phyloP scores from a whole-genome alignment of 148 eudicot genomes.

The Rheum nobile region DNA sequence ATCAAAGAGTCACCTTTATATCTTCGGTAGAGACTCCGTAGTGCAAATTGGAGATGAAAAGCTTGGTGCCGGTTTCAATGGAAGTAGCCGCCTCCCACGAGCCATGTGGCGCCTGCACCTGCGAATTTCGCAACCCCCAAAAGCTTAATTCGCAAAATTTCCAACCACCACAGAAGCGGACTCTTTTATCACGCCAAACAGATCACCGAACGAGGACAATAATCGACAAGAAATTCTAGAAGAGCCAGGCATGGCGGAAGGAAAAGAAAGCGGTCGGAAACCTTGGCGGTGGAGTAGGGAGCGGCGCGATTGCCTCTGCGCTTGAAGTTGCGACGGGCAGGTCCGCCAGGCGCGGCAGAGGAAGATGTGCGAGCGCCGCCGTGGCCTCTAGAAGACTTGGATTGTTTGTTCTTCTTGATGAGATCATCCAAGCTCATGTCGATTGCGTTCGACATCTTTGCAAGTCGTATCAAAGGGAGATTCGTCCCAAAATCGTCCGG shows the following conservation, averaged over 20 bases:
- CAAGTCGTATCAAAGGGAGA: neutral
- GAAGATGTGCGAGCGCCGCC: slow-evolving; percentile 18
- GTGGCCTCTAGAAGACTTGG: slow-evolving; percentile 34
- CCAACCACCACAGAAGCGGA: neutral
- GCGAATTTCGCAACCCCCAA: neutral
- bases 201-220: neutral
- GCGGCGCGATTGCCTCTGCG: slow-evolving; percentile 48
- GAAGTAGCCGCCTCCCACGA: slow-evolving; percentile 30
- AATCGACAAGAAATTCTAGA: neutral
- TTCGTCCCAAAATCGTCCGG: too few species aligned
- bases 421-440: slow-evolving; percentile 90
- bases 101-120: slow-evolving; percentile 46
- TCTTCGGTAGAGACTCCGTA: slow-evolving; percentile 90
- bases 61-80: slow-evolving; percentile 83
- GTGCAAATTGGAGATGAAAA: slow-evolving; percentile 74
- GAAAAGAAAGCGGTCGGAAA: slow-evolving; percentile 13
- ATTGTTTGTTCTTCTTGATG: slow-evolving; percentile 68
- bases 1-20: slow-evolving; percentile 43
- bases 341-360: slow-evolving; percentile 23
- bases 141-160: neutral
- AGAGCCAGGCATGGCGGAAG: neutral
- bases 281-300: slow-evolving; percentile 51
- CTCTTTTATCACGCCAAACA: neutral
- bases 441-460: slow-evolving; percentile 9
- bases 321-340: slow-evolving; percentile 48